Evolutionary conservation across 192 early-diverging fungal species (phyloP).

Genomic region (Irineochytrium annulatum): DNA sequence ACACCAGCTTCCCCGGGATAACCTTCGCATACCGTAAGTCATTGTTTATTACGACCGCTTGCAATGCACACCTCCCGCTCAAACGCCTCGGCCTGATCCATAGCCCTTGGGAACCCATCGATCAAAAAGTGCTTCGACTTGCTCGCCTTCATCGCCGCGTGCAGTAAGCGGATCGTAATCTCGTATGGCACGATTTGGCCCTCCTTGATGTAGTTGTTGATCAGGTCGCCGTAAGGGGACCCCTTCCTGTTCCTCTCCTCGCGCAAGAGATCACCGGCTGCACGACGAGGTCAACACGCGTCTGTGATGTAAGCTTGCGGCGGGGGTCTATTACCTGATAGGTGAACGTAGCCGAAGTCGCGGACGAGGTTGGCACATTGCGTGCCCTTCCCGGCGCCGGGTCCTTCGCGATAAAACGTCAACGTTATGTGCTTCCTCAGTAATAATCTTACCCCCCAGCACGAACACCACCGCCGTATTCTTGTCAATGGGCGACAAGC

Average conservation of each 20-base stretch:
- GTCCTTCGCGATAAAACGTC: constrained; percentile 35
- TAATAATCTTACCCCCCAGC: constrained; percentile 53
- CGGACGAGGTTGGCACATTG: constrained; percentile 83
- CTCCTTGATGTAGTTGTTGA: constrained; percentile 86
- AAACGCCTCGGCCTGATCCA: constrained; percentile 92
- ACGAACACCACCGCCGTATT: constrained; percentile 84
- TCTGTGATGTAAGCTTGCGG: not conserved
- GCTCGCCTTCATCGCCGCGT: constrained; percentile 79
- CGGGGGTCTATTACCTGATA: constrained; percentile 62
- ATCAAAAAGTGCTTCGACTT: constrained; percentile 76
- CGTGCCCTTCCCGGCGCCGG: constrained; percentile 86
- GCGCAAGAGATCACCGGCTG: constrained; percentile 91
- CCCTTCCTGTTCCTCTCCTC: constrained; percentile 79
- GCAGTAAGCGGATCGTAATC: constrained; percentile 88
- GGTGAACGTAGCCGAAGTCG: constrained; percentile 91
- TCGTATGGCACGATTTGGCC: constrained; percentile 95
- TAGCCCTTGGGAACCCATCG: constrained; percentile 93
- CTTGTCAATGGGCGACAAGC: constrained; percentile 29
- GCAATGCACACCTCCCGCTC: constrained; percentile 70
- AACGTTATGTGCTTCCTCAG: constrained; percentile 24
- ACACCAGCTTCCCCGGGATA: constrained; percentile 62
- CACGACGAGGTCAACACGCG: not conserved
- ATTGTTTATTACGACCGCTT: not conserved
- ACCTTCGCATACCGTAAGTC: constrained; percentile 39
- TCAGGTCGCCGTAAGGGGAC: constrained; percentile 86